A percentile compares a stretch with the other conserved stretches of the same genome.
Conservation (phyloP, 2,329 filamentous ascomycete species). For the Trichophyton equinum region DNA sequence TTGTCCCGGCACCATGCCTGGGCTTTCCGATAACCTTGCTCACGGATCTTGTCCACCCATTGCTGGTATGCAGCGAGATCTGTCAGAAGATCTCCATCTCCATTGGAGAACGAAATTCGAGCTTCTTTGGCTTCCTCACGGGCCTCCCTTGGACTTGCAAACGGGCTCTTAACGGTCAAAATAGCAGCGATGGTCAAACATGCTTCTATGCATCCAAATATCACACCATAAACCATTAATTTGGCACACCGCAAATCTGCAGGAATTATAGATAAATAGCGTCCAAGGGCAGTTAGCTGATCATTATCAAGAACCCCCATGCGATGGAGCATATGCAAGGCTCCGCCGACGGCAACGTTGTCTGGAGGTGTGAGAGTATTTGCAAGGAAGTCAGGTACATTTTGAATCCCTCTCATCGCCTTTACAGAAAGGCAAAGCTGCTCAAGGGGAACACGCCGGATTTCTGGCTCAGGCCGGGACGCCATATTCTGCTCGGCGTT, state of each 20-base stretch:
- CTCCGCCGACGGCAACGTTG: slow-evolving; percentile 71
- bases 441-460: slow-evolving; percentile 81
- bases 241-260: slow-evolving; percentile 88
- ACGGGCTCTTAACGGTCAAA: slow-evolving; percentile 77
- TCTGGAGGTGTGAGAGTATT: slow-evolving; percentile 84
- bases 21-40: slow-evolving; percentile 33
- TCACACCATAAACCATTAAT: slow-evolving; percentile 85
- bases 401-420: slow-evolving; percentile 71
- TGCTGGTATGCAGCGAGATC: slow-evolving; percentile 73
- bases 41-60: slow-evolving; percentile 57
- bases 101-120: slow-evolving; percentile 57
- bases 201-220: slow-evolving; percentile 83
- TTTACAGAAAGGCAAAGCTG: slow-evolving; percentile 90
- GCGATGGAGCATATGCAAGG: slow-evolving; percentile 61
- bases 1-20: slow-evolving; percentile 69
- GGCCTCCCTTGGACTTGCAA: slow-evolving; percentile 69
- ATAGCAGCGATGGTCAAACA: slow-evolving; percentile 83
- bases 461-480: slow-evolving; percentile 83
- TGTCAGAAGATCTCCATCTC: slow-evolving; percentile 78
- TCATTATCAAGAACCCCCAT: slow-evolving; percentile 84
- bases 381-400: slow-evolving; percentile 69
- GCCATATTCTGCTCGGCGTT: slow-evolving; percentile 75
- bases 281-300: slow-evolving; percentile 77
- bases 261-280: slow-evolving; percentile 88
- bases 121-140: slow-evolving; percentile 71